Evolutionary conservation across 192 early-diverging fungal genomes (phyloP), one percentile per base, ranked within the genome.

Genomic region (Funneliformis geosporum): DNA sequence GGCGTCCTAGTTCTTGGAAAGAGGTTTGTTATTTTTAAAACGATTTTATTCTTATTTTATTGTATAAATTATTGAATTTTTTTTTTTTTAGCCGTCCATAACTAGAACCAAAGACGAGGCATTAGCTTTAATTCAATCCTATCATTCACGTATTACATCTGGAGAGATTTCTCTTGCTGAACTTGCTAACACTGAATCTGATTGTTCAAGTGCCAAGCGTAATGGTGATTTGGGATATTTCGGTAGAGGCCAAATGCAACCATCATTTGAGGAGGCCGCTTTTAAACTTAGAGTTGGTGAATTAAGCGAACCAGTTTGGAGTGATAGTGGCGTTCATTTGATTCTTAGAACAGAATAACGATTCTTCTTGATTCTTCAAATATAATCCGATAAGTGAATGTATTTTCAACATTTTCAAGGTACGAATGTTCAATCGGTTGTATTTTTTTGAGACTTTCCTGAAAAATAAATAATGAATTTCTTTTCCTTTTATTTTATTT

Each of bases 41-140:
- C 2, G n/a, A 27, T 27, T 47, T 47, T 73, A 73, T 7, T 16
- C n/a, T 9, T 75, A 9, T 40, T 40, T 7, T 75, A 16, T 38
- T 33, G 6, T 4, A 18, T 25, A 6, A 33, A 39, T 55, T 38
- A 33, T 25, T 42, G 16, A 25, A 65, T 83, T 46, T 72, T 75
- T 71, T 79, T 80, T 82, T 50, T 8, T 60, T 38, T 73, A 95
- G 91, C 88, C 88, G 50, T 89, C 87, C n/a, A 97, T 99, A 65
- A 96, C 95, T 0, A 89, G 95, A 12, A 90, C 95, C n/a, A 95
- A 94, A 79, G 93, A 97, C 75, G 96, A 99, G 74, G 98, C 98
- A 0, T 69, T 90, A 1, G 85, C 89, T 46, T 92, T 90, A 42
- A 85, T 99, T 28, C 76, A 84, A 8, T 90, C 79, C 9, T 93